Conservation (phyloP, 2,329 filamentous ascomycete genomes). For the Exophiala alcalophila region DNA sequence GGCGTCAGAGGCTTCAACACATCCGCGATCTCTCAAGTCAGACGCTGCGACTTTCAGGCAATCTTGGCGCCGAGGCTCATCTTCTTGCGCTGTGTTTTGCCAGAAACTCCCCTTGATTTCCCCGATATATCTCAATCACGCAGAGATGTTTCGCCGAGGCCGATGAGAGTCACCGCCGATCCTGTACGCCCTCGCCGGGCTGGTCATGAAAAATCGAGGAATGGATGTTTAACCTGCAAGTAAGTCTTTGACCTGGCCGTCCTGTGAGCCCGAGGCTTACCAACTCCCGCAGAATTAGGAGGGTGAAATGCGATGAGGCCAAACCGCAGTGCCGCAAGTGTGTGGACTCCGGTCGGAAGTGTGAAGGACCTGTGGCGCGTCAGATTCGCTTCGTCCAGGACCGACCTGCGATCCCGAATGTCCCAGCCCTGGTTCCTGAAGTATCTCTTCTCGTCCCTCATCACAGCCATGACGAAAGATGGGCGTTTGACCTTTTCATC, state of each 20-base stretch:
- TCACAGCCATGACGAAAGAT: slow-evolving; percentile 31
- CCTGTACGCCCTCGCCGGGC: slow-evolving; percentile 9
- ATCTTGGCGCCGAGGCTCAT: no score
- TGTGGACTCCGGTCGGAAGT: slow-evolving; percentile 28
- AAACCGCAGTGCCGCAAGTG: slow-evolving; percentile 31
- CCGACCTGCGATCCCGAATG: neutral
- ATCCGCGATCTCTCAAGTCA: no score
- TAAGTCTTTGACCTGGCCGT: slow-evolving; percentile 7
- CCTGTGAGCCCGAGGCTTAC: neutral
- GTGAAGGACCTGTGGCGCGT: slow-evolving; percentile 27
- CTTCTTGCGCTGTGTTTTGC: neutral
- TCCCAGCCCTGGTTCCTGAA: slow-evolving; percentile 19
- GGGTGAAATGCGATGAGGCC: slow-evolving; percentile 34
- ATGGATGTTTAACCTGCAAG: slow-evolving; percentile 29
- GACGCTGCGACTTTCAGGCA: no score
- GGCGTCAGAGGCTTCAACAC: no score
- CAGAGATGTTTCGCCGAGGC: no score
- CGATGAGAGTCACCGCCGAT: slow-evolving; percentile 4
- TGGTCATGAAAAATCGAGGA: slow-evolving; percentile 20
- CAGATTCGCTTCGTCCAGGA: slow-evolving; percentile 16
- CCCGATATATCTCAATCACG: no score
- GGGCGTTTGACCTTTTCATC: slow-evolving; percentile 41
- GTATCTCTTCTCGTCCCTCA: slow-evolving; percentile 12
- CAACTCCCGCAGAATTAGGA: slow-evolving; percentile 23
- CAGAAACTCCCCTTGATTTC: no score